phyloP scores from a whole-genome alignment of 2,329 filamentous ascomycete genomes.

The Cladosporium halotolerans region DNA sequence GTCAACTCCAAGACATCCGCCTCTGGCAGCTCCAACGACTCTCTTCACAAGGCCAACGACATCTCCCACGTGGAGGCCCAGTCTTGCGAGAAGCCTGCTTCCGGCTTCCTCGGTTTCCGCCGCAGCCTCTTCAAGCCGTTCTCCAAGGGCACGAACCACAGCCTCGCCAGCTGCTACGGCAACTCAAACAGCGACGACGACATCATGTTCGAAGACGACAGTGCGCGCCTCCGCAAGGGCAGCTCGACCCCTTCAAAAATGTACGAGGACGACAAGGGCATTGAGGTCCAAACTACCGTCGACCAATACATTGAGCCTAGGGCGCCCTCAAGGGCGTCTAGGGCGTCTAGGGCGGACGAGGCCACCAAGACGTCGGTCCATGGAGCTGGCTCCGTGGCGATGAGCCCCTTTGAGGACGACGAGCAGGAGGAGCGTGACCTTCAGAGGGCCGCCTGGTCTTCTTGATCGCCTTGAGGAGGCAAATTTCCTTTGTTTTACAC shows the following conservation, averaged over 20 bases:
- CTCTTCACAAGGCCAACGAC: conserved; percentile 1
- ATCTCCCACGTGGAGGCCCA: conserved; percentile 4
- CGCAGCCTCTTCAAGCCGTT: conserved; percentile 9
- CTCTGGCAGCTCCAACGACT: not conserved
- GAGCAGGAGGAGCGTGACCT: conserved; percentile 4
- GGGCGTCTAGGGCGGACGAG: not conserved
- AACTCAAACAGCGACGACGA: conserved; percentile 1
- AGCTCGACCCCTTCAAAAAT: not conserved
- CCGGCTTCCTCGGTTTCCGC: conserved; percentile 6
- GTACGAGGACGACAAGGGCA: not conserved
- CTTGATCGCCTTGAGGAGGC: not conserved
- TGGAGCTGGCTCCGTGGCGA: not conserved
- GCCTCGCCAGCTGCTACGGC: conserved; percentile 3
- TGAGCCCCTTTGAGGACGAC: conserved; percentile 1
- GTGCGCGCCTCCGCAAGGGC: not conserved
- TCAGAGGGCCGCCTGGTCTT: conserved; percentile 8
- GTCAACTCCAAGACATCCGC: not conserved
- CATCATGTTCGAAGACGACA: conserved; percentile 1
- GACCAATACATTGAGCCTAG: not conserved
- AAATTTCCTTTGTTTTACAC: too few relatives aligned
- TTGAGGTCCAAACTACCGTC: conserved; percentile 2
- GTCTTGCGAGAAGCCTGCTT: not conserved
- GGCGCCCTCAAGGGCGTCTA: not conserved
- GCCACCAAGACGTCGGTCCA: conserved; percentile 1
- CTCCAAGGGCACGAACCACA: not conserved